phyloP scores from a whole-genome alignment of 1,139 yeast genomes.

The Yamadazyma siamensis region DNA sequence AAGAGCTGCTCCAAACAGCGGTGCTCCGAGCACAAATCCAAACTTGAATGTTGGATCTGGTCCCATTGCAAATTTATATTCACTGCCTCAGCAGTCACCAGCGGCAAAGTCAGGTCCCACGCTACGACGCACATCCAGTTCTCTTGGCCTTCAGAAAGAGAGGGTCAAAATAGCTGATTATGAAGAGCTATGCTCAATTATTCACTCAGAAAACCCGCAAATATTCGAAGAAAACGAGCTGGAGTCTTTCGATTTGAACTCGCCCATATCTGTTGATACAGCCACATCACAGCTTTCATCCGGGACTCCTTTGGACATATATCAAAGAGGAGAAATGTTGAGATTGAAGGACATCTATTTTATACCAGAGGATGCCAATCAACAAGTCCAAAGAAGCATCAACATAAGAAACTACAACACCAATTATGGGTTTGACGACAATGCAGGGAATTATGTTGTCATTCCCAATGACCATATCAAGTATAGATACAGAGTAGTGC shows the following conservation, averaged over 20 bases:
- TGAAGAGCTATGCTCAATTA: conserved; percentile 17
- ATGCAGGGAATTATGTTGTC: conserved; percentile 58
- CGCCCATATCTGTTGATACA: conserved; percentile 7
- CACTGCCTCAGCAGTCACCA: too few relatives aligned
- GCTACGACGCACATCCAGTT: conserved; percentile 5
- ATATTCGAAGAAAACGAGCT: conserved; percentile 16
- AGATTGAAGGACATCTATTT: conserved; percentile 39
- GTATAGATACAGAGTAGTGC: conserved; percentile 64
- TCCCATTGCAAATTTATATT: too few relatives aligned
- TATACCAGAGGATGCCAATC: conserved; percentile 24
- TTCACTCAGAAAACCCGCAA: conserved; percentile 21
- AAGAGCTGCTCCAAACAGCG: conserved; percentile 1
- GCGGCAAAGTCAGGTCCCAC: too few relatives aligned
- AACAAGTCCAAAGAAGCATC: conserved; percentile 18
- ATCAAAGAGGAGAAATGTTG: conserved; percentile 53
- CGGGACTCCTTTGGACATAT: conserved; percentile 30
- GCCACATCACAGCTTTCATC: conserved; percentile 1
- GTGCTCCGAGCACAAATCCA: too few relatives aligned
- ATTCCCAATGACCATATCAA: conserved; percentile 68
- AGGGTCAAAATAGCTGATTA: conserved; percentile 16
- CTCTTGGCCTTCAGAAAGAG: conserved; percentile 7
- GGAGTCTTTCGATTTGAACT: conserved; percentile 2
- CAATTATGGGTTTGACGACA: conserved; percentile 76
- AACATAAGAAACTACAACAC: conserved; percentile 41
- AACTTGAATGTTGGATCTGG: too few relatives aligned